phyloP scores from a whole-genome alignment of 768 basidiomycete species.

The Panaeolus papilionaceus region DNA sequence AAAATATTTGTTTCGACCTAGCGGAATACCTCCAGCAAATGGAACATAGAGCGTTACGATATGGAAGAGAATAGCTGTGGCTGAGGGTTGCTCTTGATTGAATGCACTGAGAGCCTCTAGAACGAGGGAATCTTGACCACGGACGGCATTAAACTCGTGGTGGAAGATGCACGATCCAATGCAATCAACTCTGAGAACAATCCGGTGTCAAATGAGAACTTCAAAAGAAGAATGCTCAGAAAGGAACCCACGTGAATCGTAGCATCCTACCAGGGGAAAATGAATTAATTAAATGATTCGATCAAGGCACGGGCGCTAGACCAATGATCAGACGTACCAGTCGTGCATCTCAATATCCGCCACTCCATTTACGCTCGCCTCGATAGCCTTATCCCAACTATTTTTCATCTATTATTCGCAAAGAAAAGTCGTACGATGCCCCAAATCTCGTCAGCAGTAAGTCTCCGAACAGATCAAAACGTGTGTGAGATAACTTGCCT shows the following conservation, averaged over 20 bases:
- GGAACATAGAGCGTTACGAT: neutral
- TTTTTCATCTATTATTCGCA: neutral
- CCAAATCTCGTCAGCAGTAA: neutral
- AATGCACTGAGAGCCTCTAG: neutral
- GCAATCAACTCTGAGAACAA: neutral
- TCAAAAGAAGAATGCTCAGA: neutral
- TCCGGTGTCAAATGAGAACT: neutral
- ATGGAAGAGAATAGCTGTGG: neutral
- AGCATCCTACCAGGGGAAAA: neutral
- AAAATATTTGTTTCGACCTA: neutral
- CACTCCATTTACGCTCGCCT: neutral
- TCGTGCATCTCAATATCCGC: neutral
- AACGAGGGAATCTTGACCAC: neutral
- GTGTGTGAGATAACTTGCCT: neutral
- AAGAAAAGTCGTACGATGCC: neutral
- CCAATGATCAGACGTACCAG: neutral
- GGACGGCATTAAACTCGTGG: neutral
- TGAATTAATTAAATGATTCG: neutral
- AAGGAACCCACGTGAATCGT: neutral
- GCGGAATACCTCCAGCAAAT: neutral
- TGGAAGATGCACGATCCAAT: neutral
- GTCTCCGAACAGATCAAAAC: neutral
- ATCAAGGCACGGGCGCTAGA: neutral
- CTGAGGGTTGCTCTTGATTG: neutral
- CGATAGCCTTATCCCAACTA: neutral